Conservation (phyloP, 2,329 filamentous ascomycete genomes). For the Fusarium tanahbumbuense region DNA sequence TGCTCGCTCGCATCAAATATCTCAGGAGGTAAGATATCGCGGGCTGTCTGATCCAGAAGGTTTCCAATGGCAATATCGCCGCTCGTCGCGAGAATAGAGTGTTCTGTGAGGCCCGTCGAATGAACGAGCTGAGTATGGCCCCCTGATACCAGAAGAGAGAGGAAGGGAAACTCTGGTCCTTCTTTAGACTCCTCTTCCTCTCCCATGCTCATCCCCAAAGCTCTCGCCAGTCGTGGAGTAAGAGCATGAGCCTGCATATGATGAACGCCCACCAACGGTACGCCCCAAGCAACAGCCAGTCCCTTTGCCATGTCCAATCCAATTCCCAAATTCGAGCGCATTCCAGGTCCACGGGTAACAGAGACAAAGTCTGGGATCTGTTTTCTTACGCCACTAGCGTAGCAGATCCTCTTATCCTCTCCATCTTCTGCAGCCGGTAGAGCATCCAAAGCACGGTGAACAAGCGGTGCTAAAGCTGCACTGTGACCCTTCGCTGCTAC, state of each 20-base stretch:
- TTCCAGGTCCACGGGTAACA: conserved; percentile 90
- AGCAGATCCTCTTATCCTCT: conserved; percentile 12
- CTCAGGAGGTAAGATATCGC: conserved; percentile 75
- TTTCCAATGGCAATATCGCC: conserved; percentile 90
- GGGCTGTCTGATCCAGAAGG: conserved; percentile 86
- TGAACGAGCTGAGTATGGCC: conserved; percentile 90
- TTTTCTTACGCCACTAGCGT: conserved; percentile 34
- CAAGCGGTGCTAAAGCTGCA: conserved; percentile 72
- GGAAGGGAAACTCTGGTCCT: conserved; percentile 79
- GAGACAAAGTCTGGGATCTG: conserved; percentile 83
- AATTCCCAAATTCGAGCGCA: conserved; percentile 80
- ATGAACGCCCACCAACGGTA: conserved; percentile 87
- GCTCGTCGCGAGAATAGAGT: conserved; percentile 78
- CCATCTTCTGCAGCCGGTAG: conserved; percentile 55
- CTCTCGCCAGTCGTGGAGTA: conserved; percentile 81
- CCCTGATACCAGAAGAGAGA: conserved; percentile 89
- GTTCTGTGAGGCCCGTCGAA: conserved; percentile 74
- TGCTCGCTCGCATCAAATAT: conserved; percentile 65
- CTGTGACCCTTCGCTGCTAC: conserved; percentile 82
- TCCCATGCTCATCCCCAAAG: conserved; percentile 58
- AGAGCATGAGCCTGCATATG: conserved; percentile 98
- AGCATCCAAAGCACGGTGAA: conserved; percentile 70
- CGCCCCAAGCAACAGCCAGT: conserved; percentile 82
- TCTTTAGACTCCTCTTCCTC: conserved; percentile 2
- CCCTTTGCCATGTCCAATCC: conserved; percentile 90